phyloP scores from a whole-genome alignment of 371 early-diverging fungal genomes.

The Syncephalastrum monosporum region DNA sequence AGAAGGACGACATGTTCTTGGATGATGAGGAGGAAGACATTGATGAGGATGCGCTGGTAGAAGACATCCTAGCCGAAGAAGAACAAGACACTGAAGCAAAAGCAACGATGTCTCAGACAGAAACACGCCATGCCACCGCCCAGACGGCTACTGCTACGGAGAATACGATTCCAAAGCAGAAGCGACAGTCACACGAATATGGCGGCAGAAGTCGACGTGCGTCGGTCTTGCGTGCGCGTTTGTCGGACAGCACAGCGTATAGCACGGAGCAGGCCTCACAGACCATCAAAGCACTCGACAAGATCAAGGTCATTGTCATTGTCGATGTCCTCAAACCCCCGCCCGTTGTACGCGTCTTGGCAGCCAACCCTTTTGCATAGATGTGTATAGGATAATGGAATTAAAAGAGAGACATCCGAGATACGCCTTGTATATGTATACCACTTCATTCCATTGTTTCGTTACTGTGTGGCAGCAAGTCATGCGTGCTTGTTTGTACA shows the following conservation, averaged over 20 bases:
- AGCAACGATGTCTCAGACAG: neutral
- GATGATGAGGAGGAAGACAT: slow-evolving; percentile 28
- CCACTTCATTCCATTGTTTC: too few relatives aligned
- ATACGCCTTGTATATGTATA: too few relatives aligned
- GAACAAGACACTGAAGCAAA: slow-evolving; percentile 13
- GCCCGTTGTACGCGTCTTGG: slow-evolving; percentile 63
- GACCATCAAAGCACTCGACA: slow-evolving; percentile 62
- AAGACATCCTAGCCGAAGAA: slow-evolving; percentile 17
- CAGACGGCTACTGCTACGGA: neutral
- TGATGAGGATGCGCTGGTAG: slow-evolving; percentile 37
- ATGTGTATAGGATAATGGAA: too few relatives aligned
- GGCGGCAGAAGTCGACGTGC: slow-evolving; percentile 18
- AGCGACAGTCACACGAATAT: too few relatives aligned
- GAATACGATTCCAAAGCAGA: neutral
- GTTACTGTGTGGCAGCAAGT: too few relatives aligned
- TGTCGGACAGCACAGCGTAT: slow-evolving; percentile 39
- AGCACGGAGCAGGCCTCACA: slow-evolving; percentile 51
- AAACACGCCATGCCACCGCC: neutral
- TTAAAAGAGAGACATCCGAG: too few relatives aligned
- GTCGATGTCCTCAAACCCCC: slow-evolving; percentile 69
- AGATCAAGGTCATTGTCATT: slow-evolving; percentile 60
- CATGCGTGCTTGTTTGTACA: too few relatives aligned
- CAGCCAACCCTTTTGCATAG: slow-evolving; percentile 58
- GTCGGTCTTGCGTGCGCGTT: slow-evolving; percentile 33
- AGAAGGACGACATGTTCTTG: neutral